A percentile compares a stretch with the other conserved stretches of the same genome.
phyloP scores from a whole-genome alignment of 805 yeast species.

The Trichomonascus vanleenenianus region DNA sequence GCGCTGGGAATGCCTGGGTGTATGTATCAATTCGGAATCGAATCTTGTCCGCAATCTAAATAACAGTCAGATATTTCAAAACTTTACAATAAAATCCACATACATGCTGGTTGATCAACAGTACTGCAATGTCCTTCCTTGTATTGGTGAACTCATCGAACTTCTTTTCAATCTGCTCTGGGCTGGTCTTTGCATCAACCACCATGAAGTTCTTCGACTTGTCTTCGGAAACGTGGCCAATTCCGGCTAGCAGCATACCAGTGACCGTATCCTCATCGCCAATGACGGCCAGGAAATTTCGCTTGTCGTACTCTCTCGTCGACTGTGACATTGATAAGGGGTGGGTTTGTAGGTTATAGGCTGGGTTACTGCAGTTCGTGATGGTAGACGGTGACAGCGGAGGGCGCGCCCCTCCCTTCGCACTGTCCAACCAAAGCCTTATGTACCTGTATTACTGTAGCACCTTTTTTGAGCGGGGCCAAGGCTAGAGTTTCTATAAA shows the following conservation, averaged over 20 bases:
- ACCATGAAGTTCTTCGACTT: conserved; percentile 72
- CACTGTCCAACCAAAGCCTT: too few relatives aligned
- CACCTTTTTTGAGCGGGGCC: too few relatives aligned
- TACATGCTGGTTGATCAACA: conserved; percentile 83
- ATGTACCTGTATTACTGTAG: too few relatives aligned
- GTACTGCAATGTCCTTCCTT: conserved; percentile 86
- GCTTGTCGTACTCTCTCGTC: conserved; percentile 40
- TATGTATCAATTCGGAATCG: conserved; percentile 74
- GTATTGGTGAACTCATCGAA: conserved; percentile 65
- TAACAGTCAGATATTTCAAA: background rate
- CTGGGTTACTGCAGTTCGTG: too few relatives aligned
- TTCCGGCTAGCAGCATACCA: conserved; percentile 90
- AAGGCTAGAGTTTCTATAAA: too few relatives aligned
- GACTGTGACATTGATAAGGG: too few relatives aligned
- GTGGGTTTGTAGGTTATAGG: too few relatives aligned
- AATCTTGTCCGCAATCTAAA: conserved; percentile 71
- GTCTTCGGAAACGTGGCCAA: conserved; percentile 69
- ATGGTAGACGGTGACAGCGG: too few relatives aligned
- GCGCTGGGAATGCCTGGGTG: conserved; percentile 91
- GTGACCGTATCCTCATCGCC: conserved; percentile 98
- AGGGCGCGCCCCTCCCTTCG: too few relatives aligned
- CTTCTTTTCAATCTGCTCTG: conserved; percentile 64
- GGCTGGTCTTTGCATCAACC: conserved; percentile 71
- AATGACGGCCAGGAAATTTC: conserved; percentile 83
- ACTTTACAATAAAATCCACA: conserved; percentile 5